Evolutionary conservation across 2,329 filamentous ascomycete species (phyloP).

Genomic region (Penicillium sp.): DNA sequence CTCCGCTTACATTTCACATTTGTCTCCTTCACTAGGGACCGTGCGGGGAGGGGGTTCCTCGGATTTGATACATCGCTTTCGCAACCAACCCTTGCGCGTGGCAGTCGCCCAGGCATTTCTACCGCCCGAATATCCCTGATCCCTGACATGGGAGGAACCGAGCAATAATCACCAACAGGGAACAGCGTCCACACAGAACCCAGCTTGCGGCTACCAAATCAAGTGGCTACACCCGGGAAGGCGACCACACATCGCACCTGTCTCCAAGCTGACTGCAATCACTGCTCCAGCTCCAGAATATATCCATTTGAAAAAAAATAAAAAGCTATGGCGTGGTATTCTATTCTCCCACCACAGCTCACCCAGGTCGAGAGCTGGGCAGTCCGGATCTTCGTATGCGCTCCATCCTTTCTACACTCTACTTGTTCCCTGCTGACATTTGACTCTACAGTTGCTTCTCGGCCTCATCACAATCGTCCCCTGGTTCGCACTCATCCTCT

Average conservation of each 20-base stretch:
- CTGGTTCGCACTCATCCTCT: conserved; percentile 62
- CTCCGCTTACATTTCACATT: conserved; percentile 61
- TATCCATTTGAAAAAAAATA: no score
- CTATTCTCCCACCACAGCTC: conserved; percentile 61
- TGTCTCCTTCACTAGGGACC: conserved; percentile 50
- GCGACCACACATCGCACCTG: neutral
- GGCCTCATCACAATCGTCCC: conserved; percentile 62
- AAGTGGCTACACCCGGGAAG: neutral
- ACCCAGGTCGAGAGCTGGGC: conserved; percentile 62
- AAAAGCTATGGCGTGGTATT: conserved; percentile 62
- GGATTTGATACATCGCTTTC: neutral
- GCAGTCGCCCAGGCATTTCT: neutral
- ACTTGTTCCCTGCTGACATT: neutral
- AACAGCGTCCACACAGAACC: neutral
- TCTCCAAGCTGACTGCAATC: no score
- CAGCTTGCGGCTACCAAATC: neutral
- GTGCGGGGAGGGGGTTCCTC: conserved; percentile 6
- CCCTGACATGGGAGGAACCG: neutral
- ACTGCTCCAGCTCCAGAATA: neutral
- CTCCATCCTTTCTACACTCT: neutral
- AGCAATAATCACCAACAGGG: neutral
- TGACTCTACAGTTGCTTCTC: conserved; percentile 54
- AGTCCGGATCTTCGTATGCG: conserved; percentile 61
- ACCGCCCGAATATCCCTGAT: neutral
- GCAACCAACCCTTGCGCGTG: neutral